phyloP scores from a whole-genome alignment of 108 stramenopile species.

The Nannochloropsis salina region DNA sequence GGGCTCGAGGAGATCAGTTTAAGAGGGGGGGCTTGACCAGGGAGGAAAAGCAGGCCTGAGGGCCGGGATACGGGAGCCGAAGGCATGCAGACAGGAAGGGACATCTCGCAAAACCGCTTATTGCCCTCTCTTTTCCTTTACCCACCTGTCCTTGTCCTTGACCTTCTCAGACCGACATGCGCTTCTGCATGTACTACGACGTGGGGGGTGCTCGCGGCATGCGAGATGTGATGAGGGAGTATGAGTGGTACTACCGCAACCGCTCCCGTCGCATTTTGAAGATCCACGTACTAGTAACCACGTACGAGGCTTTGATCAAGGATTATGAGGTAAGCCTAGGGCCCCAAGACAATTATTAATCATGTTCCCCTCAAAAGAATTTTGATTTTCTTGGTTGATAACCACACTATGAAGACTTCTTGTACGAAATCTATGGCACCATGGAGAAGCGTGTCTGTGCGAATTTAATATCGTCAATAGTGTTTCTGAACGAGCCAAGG shows the following conservation, averaged over 20 bases:
- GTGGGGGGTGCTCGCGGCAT: conserved; percentile 71
- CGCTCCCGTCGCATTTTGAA: conserved; percentile 41
- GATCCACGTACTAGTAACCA: conserved; percentile 81
- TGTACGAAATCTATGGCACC: too few species aligned
- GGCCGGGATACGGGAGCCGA: too few species aligned
- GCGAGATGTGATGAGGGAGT: conserved; percentile 91
- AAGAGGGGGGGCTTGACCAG: not conserved
- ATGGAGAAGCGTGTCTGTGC: too few species aligned
- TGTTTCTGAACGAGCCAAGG: too few species aligned
- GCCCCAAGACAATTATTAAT: too few species aligned
- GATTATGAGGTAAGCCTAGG: conserved; percentile 53
- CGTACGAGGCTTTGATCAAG: conserved; percentile 81
- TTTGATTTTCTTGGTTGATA: too few species aligned
- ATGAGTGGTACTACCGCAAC: conserved; percentile 83
- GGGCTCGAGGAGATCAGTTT: not conserved
- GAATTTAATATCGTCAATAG: too few species aligned
- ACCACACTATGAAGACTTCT: too few species aligned
- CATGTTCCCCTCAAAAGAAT: too few species aligned
- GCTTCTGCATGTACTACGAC: conserved; percentile 91
- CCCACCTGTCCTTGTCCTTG: not conserved
- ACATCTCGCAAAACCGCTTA: not conserved
- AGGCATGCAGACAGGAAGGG: too few species aligned
- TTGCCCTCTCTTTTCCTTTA: not conserved
- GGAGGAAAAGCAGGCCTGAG: too few species aligned
- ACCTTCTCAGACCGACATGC: conserved; percentile 92